Evolutionary conservation across 139 green algal species (phyloP).

Genomic region (Chlamydomonas asymmetrica): DNA sequence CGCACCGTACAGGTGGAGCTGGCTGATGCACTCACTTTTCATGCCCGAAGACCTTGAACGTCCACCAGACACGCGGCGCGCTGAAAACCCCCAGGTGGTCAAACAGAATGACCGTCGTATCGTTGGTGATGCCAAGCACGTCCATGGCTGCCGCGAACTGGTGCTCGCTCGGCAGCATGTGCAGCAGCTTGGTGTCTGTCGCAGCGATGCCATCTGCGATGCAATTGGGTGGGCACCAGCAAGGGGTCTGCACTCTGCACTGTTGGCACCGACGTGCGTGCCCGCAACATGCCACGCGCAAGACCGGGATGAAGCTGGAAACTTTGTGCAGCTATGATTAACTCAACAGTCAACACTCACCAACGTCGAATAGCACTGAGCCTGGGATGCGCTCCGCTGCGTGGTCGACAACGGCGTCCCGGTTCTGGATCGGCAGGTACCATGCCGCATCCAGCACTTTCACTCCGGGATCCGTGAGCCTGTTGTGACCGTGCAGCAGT

Average conservation of each 20-base stretch:
- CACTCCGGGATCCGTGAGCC: constrained; percentile 41
- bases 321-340: no score
- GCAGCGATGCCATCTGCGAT: constrained; percentile 10
- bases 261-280: constrained; percentile 1
- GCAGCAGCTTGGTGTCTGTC: constrained; percentile 49
- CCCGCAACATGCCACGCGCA: background rate
- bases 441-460: constrained; percentile 77
- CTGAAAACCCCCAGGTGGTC: constrained; percentile 89
- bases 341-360: no score
- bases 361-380: constrained; percentile 75
- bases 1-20: constrained; percentile 3
- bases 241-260: background rate
- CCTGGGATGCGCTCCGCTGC: constrained; percentile 67
- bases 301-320: constrained; percentile 16
- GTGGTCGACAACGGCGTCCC: constrained; percentile 56
- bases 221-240: constrained; percentile 5
- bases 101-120: constrained; percentile 85
- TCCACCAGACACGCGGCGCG: constrained; percentile 90
- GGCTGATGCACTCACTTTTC: constrained; percentile 36
- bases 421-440: constrained; percentile 62
- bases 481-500: no score
- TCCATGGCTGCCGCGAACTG: constrained; percentile 85
- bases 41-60: constrained; percentile 85
- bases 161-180: constrained; percentile 71
- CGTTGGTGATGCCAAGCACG: constrained; percentile 72